Conservation (phyloP, 2,329 filamentous ascomycete species). For the Aspergillus carbonarius region DNA sequence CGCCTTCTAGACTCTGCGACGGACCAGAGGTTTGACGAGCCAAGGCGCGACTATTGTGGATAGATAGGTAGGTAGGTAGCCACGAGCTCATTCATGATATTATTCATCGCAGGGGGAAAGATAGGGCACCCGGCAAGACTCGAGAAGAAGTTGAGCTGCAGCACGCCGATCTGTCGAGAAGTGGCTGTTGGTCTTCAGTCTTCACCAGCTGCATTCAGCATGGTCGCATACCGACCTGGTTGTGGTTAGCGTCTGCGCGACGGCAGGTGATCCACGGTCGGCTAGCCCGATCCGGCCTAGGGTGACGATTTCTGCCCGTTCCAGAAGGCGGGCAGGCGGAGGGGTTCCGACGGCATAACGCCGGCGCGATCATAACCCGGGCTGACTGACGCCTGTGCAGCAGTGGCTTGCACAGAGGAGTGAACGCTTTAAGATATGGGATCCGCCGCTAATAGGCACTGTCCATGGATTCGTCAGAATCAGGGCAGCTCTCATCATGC, state of each 20-base stretch:
- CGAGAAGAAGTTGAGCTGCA: too few relatives aligned
- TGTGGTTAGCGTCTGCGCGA: background rate
- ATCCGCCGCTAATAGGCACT: too few relatives aligned
- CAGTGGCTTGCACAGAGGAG: background rate
- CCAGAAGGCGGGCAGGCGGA: background rate
- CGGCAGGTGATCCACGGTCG: background rate
- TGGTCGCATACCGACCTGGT: background rate
- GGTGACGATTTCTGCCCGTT: background rate
- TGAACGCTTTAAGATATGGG: too few relatives aligned
- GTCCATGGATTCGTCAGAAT: background rate
- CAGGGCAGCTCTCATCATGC: background rate
- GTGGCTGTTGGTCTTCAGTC: too few relatives aligned
- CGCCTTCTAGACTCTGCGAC: background rate
- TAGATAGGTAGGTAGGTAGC: too few relatives aligned
- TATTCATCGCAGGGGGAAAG: too few relatives aligned
- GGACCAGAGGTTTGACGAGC: too few relatives aligned
- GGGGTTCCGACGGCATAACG: background rate
- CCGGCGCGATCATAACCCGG: background rate
- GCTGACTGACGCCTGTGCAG: background rate
- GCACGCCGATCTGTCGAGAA: too few relatives aligned
- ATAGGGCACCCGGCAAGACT: too few relatives aligned
- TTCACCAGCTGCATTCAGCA: background rate
- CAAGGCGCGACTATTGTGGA: too few relatives aligned
- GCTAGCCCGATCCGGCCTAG: background rate
- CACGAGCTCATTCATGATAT: too few relatives aligned